Percentiles rank a stretch among this genome's conserved stretches.
Evolutionary conservation across 352 stramenopile genomes (phyloP).

Genomic region (Bremia lactucae): DNA sequence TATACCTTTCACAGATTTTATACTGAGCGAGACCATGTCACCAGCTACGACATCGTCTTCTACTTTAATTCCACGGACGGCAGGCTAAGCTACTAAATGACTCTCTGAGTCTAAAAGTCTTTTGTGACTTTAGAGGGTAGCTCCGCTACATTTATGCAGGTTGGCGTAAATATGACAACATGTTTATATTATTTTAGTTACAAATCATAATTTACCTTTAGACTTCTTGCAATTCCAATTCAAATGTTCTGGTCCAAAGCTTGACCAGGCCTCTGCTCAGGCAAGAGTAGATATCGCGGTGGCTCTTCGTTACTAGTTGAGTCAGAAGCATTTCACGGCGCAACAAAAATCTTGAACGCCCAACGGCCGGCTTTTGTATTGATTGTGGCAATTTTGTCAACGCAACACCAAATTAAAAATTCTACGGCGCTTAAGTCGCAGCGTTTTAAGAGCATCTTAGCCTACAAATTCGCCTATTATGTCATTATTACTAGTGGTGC

Average conservation of each 20-base stretch:
- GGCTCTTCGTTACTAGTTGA: slow-evolving; percentile 40
- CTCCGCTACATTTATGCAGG: slow-evolving; percentile 76
- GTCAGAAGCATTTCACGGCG: slow-evolving; percentile 28
- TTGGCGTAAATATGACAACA: slow-evolving; percentile 8
- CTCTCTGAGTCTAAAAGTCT: too few relatives aligned
- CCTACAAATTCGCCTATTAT: slow-evolving; percentile 46
- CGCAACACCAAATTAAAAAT: slow-evolving; percentile 23
- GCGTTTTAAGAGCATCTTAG: slow-evolving; percentile 50
- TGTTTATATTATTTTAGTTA: not conserved
- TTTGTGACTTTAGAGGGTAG: too few relatives aligned
- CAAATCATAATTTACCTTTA: not conserved
- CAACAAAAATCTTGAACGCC: slow-evolving; percentile 37
- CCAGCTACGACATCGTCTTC: too few relatives aligned
- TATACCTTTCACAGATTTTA: too few relatives aligned
- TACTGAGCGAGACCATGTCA: too few relatives aligned
- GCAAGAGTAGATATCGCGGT: slow-evolving; percentile 25
- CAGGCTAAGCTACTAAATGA: too few relatives aligned
- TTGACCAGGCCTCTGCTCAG: slow-evolving; percentile 24
- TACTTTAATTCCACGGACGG: too few relatives aligned
- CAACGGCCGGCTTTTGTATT: slow-evolving; percentile 48
- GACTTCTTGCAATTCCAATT: not conserved
- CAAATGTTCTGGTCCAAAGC: slow-evolving; percentile 44
- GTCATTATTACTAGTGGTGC: not conserved
- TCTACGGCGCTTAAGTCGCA: slow-evolving; percentile 31
- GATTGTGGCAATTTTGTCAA: slow-evolving; percentile 49